phyloP scores from a whole-genome alignment of 352 stramenopile species.

The Pythium apleroticum region DNA sequence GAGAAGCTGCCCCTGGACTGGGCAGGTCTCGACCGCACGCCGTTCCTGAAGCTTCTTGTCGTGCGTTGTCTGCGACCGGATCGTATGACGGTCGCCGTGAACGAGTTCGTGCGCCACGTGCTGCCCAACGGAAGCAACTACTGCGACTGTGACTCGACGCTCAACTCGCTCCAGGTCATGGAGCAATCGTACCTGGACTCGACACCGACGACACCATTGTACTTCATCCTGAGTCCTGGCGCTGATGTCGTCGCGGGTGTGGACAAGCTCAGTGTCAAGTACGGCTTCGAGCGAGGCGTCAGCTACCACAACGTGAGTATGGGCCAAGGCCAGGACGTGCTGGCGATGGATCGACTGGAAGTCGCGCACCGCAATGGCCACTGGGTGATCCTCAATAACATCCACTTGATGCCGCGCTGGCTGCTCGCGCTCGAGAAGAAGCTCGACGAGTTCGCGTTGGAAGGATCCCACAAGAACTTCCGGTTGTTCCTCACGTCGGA shows the following conservation, averaged over 20 bases:
- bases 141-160: slow-evolving; percentile 82
- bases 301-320: slow-evolving; percentile 96
- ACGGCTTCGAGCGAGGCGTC: slow-evolving; percentile 94
- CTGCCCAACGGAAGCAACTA: slow-evolving; percentile 83
- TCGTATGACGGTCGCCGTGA: slow-evolving; percentile 91
- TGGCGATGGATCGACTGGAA: slow-evolving; percentile 88
- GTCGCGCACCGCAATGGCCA: slow-evolving; percentile 89
- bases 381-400: slow-evolving; percentile 95
- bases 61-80: slow-evolving; percentile 95
- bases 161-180: slow-evolving; percentile 95
- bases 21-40: slow-evolving; percentile 89
- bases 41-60: slow-evolving; percentile 94
- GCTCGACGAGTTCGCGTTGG: slow-evolving; percentile 79
- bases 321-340: slow-evolving; percentile 92
- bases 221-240: slow-evolving; percentile 96
- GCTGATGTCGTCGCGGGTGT: slow-evolving; percentile 96
- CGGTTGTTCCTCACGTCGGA: slow-evolving; percentile 90
- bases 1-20: slow-evolving; percentile 92
- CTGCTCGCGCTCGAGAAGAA: slow-evolving; percentile 92
- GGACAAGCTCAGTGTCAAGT: slow-evolving; percentile 92
- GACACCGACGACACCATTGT: slow-evolving; percentile 94
- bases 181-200: slow-evolving; percentile 92
- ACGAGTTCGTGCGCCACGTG: slow-evolving; percentile 89
- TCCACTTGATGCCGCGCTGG: slow-evolving; percentile 95
- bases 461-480: slow-evolving; percentile 70